Evolutionary conservation across 2,329 filamentous ascomycete genomes (phyloP).

Genomic region (Raffaelea deltoideospora): DNA sequence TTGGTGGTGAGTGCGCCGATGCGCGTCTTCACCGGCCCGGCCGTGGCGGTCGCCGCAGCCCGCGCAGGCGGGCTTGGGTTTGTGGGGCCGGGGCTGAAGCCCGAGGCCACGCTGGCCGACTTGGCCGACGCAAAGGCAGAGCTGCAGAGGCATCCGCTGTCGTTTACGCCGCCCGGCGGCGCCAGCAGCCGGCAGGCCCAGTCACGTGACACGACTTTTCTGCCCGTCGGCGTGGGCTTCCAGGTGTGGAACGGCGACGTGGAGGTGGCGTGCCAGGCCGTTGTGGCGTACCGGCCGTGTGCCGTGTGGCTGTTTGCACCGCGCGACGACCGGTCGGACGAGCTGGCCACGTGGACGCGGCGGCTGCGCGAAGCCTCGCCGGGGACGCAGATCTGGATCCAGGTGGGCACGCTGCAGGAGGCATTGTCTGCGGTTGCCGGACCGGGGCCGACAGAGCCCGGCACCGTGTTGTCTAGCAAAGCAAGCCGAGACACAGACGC

Average conservation of each 20-base stretch:
- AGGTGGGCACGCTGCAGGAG: slow-evolving; percentile 43
- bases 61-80: slow-evolving; percentile 25
- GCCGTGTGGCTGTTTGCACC: slow-evolving; percentile 57
- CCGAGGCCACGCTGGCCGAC: slow-evolving; percentile 4
- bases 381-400: slow-evolving; percentile 26
- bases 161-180: slow-evolving; percentile 11
- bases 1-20: slow-evolving; percentile 26
- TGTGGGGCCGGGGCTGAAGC: slow-evolving; percentile 6
- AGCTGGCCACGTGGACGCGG: slow-evolving; percentile 15
- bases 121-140: neutral
- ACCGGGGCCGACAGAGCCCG: too few relatives aligned
- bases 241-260: slow-evolving; percentile 35
- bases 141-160: slow-evolving; percentile 12
- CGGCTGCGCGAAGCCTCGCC: slow-evolving; percentile 22
- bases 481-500: too few relatives aligned
- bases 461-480: too few relatives aligned
- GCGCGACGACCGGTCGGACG: slow-evolving; percentile 21
- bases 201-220: slow-evolving; percentile 5
- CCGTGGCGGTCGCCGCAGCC: slow-evolving; percentile 22
- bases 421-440: slow-evolving; percentile 32
- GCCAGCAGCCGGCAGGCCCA: too few relatives aligned
- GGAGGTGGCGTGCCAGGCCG: slow-evolving; percentile 27
- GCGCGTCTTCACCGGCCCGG: slow-evolving; percentile 20
- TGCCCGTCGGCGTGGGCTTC: slow-evolving; percentile 47
- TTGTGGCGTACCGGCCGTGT: slow-evolving; percentile 36